phyloP scores from a whole-genome alignment of 805 yeast species.

The Kockiozyma suomiensis region DNA sequence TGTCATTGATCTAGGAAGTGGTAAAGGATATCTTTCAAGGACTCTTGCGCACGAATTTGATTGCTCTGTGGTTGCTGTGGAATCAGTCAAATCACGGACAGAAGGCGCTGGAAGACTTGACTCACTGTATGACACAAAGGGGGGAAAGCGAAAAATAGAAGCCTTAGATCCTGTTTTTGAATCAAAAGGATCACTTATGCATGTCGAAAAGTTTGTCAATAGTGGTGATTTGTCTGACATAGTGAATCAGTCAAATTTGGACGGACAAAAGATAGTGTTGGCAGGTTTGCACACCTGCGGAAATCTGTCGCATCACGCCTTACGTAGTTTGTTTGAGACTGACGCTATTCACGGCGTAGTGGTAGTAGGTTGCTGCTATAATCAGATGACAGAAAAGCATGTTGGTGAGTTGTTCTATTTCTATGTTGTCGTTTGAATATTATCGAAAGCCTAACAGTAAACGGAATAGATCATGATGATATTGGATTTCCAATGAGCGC shows the following conservation, averaged over 20 bases:
- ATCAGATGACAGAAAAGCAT: conserved; percentile 31
- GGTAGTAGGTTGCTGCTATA: conserved; percentile 38
- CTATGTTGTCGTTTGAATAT: too few species aligned
- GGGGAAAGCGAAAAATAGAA: conserved; percentile 15
- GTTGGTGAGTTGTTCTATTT: conserved; percentile 9
- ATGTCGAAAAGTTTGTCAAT: conserved; percentile 22
- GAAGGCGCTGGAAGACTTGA: conserved; percentile 33
- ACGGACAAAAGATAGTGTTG: conserved; percentile 17
- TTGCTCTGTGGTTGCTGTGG: conserved; percentile 33
- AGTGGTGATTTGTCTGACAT: conserved; percentile 22
- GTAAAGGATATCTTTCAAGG: conserved; percentile 36
- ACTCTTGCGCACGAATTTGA: conserved; percentile 29
- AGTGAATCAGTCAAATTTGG: conserved; percentile 12
- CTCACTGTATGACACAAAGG: conserved; percentile 14
- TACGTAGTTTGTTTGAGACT: conserved; percentile 31
- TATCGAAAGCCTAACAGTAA: too few species aligned
- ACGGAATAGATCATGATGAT: conserved; percentile 14
- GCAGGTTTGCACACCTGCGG: conserved; percentile 37
- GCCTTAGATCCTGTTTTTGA: neutral
- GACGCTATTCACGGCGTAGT: conserved; percentile 29
- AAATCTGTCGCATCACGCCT: conserved; percentile 32
- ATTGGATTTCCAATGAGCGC: conserved; percentile 33
- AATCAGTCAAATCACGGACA: conserved; percentile 24
- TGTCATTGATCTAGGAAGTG: conserved; percentile 37
- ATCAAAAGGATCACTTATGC: conserved; percentile 19